phyloP scores from a whole-genome alignment of 164 flowering plant species.

The Magnolia kwangsiensis region DNA sequence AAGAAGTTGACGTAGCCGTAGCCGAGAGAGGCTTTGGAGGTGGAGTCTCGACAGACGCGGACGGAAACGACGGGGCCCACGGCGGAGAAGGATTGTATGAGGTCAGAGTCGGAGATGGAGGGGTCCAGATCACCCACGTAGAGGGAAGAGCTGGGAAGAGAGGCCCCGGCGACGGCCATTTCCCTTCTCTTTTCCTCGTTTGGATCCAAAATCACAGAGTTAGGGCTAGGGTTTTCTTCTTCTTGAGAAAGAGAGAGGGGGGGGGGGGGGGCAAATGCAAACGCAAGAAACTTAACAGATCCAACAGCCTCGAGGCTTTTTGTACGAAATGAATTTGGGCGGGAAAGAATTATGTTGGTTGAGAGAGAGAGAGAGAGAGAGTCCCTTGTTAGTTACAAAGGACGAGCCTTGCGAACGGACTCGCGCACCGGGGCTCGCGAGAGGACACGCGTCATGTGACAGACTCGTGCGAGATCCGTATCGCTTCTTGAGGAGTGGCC shows the following conservation, averaged over 20 bases:
- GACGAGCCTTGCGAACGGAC: too few species aligned
- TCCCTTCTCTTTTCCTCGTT: neutral
- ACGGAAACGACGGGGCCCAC: neutral
- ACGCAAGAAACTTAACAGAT: neutral
- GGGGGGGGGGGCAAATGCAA: neutral
- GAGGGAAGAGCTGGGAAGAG: conserved; percentile 2
- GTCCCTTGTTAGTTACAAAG: too few species aligned
- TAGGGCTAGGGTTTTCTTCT: neutral
- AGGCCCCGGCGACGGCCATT: neutral
- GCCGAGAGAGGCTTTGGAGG: neutral
- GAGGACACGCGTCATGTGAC: too few species aligned
- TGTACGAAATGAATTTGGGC: neutral
- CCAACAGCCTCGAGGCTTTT: neutral
- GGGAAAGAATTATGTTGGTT: too few species aligned
- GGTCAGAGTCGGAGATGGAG: neutral
- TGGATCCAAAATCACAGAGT: neutral
- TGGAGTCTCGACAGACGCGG: conserved; percentile 7
- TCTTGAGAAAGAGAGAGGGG: neutral
- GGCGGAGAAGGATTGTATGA: neutral
- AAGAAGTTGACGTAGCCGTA: conserved; percentile 10
- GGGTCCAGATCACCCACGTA: conserved; percentile 14
- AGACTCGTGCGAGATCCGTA: too few species aligned
- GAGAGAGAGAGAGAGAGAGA: too few species aligned
- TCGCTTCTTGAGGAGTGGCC: too few species aligned
- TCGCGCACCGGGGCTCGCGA: too few species aligned